Conservation (phyloP, 225 moss, liverwort and hornwort species). For the Anthoceros angustus region DNA sequence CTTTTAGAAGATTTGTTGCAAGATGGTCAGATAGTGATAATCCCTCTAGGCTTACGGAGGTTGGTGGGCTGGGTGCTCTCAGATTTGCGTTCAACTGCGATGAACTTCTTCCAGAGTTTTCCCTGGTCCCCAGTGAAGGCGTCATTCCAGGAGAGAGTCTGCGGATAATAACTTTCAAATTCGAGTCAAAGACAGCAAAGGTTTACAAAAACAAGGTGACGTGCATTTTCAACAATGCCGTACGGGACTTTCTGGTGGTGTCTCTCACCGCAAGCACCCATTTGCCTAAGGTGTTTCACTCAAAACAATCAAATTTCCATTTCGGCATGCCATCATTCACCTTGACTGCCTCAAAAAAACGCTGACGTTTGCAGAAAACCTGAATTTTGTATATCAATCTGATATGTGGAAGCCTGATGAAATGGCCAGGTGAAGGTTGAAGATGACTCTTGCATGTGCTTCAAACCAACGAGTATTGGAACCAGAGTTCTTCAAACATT, state of each 20-base stretch:
- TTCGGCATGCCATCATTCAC: neutral
- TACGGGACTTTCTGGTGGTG: constrained; percentile 45
- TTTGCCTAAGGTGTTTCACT: constrained; percentile 45
- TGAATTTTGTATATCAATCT: too few relatives aligned
- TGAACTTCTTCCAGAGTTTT: constrained; percentile 54
- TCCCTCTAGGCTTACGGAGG: neutral
- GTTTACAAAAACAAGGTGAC: constrained; percentile 40
- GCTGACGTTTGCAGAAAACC: neutral
- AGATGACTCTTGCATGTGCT: constrained; percentile 61
- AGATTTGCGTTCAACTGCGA: constrained; percentile 63
- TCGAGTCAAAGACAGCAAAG: constrained; percentile 71
- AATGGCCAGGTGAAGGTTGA: constrained; percentile 48
- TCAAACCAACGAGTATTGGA: constrained; percentile 82
- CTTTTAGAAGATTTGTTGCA: too few relatives aligned
- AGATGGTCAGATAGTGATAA: neutral
- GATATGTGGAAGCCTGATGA: neutral
- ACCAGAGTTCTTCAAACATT: constrained; percentile 51
- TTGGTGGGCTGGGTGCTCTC: constrained; percentile 10
- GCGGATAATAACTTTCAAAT: constrained; percentile 66
- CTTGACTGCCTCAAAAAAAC: neutral
- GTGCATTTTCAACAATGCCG: constrained; percentile 61
- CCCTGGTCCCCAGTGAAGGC: constrained; percentile 74
- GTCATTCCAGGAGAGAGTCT: constrained; percentile 71
- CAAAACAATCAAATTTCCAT: neutral
- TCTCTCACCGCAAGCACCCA: constrained; percentile 75